phyloP scores from a whole-genome alignment of 306 rosid genomes.

The Hippophae tibetana region DNA sequence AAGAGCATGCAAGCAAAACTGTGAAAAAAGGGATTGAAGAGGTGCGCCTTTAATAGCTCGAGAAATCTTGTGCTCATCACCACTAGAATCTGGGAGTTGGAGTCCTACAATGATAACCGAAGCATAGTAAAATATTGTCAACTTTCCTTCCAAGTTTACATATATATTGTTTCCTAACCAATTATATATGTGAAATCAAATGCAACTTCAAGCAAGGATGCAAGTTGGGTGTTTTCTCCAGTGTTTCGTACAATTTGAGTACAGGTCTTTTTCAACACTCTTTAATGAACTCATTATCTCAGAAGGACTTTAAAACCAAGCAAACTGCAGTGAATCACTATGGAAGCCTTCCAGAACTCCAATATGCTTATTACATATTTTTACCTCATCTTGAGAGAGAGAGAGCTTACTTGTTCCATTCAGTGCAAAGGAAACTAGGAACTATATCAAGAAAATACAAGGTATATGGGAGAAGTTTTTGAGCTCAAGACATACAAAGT shows the following conservation, averaged over 20 bases:
- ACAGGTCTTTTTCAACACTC: not conserved
- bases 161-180: constrained; percentile 3
- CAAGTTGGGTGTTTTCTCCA: not conserved
- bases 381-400: not conserved
- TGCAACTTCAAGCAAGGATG: not conserved
- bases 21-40: constrained; percentile 68
- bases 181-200: constrained; percentile 9
- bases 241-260: not conserved
- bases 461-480: too few species aligned
- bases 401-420: too few species aligned
- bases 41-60: constrained; percentile 84
- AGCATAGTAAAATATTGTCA: constrained; percentile 8
- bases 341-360: not conserved
- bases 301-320: not conserved
- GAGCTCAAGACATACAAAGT: not conserved
- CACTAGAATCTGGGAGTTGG: constrained; percentile 31
- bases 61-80: constrained; percentile 45
- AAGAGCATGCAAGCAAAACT: constrained; percentile 80
- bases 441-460: too few species aligned
- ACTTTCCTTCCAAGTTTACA: constrained; percentile 11
- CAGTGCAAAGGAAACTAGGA: too few species aligned
- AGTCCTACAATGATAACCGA: constrained; percentile 34
- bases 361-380: not conserved
- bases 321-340: not conserved
- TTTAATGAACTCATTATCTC: not conserved